Evolutionary conservation across 192 early-diverging fungal species (phyloP).

Genomic region (Mortierella alpina): DNA sequence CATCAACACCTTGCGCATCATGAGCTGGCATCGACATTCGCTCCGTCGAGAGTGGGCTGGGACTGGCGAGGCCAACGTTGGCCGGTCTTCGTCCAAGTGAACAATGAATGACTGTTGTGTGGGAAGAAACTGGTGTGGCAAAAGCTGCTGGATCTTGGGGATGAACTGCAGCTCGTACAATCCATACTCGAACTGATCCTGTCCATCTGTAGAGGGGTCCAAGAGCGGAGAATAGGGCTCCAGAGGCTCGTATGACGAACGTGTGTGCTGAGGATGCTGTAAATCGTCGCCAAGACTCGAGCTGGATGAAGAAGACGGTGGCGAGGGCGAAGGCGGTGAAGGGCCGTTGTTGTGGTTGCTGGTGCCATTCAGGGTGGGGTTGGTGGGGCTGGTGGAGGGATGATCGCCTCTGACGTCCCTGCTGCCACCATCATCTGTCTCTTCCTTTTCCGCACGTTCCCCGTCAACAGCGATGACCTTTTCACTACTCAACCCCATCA

Average conservation of each 20-base stretch:
- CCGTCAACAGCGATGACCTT: not conserved
- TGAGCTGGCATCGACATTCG: conserved; percentile 50
- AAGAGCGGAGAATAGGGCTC: conserved; percentile 46
- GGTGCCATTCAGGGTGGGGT: not conserved
- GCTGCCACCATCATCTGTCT: conserved; percentile 4
- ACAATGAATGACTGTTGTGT: conserved; percentile 45
- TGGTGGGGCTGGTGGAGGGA: not conserved
- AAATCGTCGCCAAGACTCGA: conserved; percentile 3
- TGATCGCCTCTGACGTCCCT: no score
- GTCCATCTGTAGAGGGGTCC: conserved; percentile 37
- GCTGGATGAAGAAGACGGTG: not conserved
- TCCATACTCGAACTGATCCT: conserved; percentile 51
- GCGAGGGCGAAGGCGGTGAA: not conserved
- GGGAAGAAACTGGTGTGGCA: conserved; percentile 37
- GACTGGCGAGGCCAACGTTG: conserved; percentile 39
- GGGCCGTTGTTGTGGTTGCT: conserved; percentile 1
- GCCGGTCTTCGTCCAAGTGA: conserved; percentile 47
- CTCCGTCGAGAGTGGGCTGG: conserved; percentile 24
- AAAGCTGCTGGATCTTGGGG: conserved; percentile 44
- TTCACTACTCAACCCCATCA: not conserved
- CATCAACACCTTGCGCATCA: conserved; percentile 51
- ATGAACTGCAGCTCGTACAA: conserved; percentile 49
- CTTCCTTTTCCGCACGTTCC: conserved; percentile 28
- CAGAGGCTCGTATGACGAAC: conserved; percentile 8
- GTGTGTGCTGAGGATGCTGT: conserved; percentile 1